Evolutionary conservation across 148 eudicot genomes (phyloP), one percentile per base, ranked within the genome.

Genomic region (Dianthus caryophyllus): DNA sequence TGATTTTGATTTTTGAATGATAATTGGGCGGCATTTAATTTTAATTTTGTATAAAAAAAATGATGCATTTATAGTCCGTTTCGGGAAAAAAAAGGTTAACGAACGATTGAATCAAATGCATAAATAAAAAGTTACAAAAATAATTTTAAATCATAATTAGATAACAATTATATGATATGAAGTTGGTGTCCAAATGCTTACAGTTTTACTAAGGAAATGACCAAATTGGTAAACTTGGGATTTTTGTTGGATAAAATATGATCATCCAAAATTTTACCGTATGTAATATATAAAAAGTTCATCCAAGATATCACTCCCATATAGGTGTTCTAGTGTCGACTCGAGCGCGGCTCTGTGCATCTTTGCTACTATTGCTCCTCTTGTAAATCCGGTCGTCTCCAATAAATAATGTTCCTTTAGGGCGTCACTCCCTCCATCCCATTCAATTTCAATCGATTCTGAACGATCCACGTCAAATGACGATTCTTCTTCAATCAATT

Each of bases 291-390:
- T n/a, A 62, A 86, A 84, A 69, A 91, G 70, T 2, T 78, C 83
- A 38, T 88, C 96, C 81, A 84, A 69, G 13, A 83, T 18, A 0
- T 70, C 41, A 10, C 6, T 41, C 14, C 85, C 96, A 71, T 88
- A 91, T 31, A 80, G 85, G 33, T 63, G 69, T 66, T 77, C 83
- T 2, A 91, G 13, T 80, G 86, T 75, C 13, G 88, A 66, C 77
- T 87, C 96, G 18, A 70, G 22, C 69, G 83, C 86, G 12, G 92
- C 96, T 66, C 92, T 79, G 31, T 83, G 69, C 18, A 77, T 71
- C 73, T 75, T 83, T 1, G 92, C 83, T 24, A 80, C 66, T 22
- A 52, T 72, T 29, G 77, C 77, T 17, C 92, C 93, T 22, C 70
- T 70, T 4, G 91, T 68, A 16, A 60, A 13, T n/a, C 20, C 44